Base-by-base conservation (phyloP, 805 yeast genomes). In the Blastobotrys peoriensis region DNA sequence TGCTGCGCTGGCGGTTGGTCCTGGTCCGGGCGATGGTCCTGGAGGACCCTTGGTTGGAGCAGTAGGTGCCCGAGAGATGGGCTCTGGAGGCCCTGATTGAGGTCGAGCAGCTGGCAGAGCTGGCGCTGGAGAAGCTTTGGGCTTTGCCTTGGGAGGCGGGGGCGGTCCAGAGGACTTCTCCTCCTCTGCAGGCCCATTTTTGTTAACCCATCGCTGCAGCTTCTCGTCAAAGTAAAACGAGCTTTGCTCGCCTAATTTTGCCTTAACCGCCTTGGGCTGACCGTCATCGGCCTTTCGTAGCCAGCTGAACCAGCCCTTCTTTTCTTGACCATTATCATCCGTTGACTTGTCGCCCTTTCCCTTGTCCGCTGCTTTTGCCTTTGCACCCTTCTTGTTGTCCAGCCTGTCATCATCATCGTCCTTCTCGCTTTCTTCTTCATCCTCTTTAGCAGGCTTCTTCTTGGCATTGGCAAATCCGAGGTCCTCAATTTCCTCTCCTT, bases 161-260 rank as follows among this genome's bases (percentile, higher is more conserved):
- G 96, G 91, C 2, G 91, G 82, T 2, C 82, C 79, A 3, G 77
- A 73, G 1, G 76, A 63, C 4, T 70, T 64, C 30, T 44, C 46
- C 18, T 49, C 53, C 18, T 59, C 62, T 38, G 48, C 52, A 4
- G 66, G 65, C 9, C 56, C 78, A 50, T 78, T 76, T 44, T 76
- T 77, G 58, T 86, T 81, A 42, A 93, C 78, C 96, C 97, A 93
- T 57, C 96, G 75, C 60, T 83, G 81, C 58, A 83, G 73, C 47
- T 83, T 78, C 55, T 86, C 91, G 65, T 89, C 96, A 61, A 79
- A 93, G 57, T 77, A 75, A 59, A 93, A 83, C 15, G 76, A 69
- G 58, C 73, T 83, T 47, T 79, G 74, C 46, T 83, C 86, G 9
- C 98, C 98, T 43, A 93, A 66, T 53, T 93, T 87, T 30, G 96